These are phyloP conservation scores for Laburnicola sp. DNA, from an alignment of 2,329 filamentous ascomycete genomes.

Conservation along the genomic window DNA sequence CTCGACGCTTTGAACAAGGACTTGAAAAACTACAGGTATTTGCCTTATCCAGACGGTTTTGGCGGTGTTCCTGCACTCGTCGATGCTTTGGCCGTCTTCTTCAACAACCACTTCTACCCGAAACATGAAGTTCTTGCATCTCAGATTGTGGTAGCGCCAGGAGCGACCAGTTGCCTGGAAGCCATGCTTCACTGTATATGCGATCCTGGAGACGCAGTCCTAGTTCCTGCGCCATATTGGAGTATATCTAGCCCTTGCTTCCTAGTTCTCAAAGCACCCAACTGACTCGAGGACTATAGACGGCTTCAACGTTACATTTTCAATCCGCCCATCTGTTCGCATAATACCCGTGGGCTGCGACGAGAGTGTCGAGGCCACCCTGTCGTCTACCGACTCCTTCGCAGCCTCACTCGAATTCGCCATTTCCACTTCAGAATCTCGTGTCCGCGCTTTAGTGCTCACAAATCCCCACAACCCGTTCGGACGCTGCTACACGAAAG, in stretches of 20 bases:
- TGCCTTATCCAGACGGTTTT: conserved; percentile 22
- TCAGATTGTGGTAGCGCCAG: conserved; percentile 25
- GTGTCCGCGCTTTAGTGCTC: conserved; percentile 45
- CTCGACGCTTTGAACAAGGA: too few species aligned
- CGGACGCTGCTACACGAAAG: conserved; percentile 30
- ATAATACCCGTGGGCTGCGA: too few species aligned
- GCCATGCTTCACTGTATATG: conserved; percentile 40
- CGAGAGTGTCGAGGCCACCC: too few species aligned
- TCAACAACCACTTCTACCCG: conserved; percentile 38
- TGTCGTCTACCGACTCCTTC: too few species aligned
- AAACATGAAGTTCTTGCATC: conserved; percentile 18
- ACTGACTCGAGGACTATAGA: too few species aligned
- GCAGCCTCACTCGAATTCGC: not conserved
- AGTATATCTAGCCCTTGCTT: too few species aligned
- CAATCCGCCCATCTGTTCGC: too few species aligned
- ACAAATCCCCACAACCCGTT: conserved; percentile 52
- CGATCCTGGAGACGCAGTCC: conserved; percentile 38
- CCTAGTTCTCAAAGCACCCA: too few species aligned
- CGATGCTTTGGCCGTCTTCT: conserved; percentile 19
- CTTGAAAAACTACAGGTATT: too few species aligned
- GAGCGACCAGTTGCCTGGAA: conserved; percentile 24
- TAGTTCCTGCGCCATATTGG: conserved; percentile 40
- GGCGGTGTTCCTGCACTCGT: conserved; percentile 24
- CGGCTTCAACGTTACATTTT: conserved; percentile 9
- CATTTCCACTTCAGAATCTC: conserved; percentile 13